Conservation (phyloP, 768 basidiomycete genomes). For the Candolleomyces eurysporus region DNA sequence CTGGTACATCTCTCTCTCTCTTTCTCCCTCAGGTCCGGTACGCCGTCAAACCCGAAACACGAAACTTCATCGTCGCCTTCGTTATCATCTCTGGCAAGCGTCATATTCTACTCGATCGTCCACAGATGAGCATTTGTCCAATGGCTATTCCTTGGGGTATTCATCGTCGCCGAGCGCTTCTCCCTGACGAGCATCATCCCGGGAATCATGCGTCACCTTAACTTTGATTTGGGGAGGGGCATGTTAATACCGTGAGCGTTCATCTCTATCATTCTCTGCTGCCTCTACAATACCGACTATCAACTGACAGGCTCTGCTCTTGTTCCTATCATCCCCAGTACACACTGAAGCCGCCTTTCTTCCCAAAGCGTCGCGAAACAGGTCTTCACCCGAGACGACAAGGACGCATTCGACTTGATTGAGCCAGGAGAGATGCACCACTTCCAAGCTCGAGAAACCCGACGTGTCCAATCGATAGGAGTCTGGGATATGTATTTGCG, state of each 20-base stretch:
- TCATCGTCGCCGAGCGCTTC: conserved; percentile 44
- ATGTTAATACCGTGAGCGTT: conserved; percentile 49
- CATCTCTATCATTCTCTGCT: neutral
- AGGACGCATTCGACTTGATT: conserved; percentile 6
- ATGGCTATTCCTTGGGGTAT: conserved; percentile 50
- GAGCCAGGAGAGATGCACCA: neutral
- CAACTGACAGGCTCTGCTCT: too few species aligned
- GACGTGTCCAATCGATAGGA: neutral
- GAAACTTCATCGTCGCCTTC: conserved; percentile 38
- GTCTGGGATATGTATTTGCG: neutral
- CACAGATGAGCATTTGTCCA: conserved; percentile 45
- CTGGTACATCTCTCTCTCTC: conserved; percentile 32
- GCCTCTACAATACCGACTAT: too few species aligned
- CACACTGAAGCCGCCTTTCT: conserved; percentile 37
- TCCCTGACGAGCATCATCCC: conserved; percentile 41
- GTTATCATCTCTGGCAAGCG: conserved; percentile 32
- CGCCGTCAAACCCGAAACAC: conserved; percentile 43
- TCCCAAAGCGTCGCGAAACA: conserved; percentile 36
- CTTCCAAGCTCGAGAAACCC: conserved; percentile 2
- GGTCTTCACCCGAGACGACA: conserved; percentile 34
- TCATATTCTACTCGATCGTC: conserved; percentile 47
- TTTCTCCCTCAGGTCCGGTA: conserved; percentile 47
- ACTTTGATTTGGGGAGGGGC: conserved; percentile 53
- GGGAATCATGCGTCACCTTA: conserved; percentile 48
- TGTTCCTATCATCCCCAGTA: conserved; percentile 22